Evolutionary conservation across 2,329 filamentous ascomycete genomes (phyloP), one percentile per base, ranked within the genome.

Genomic region (Arthrobotrys iridis): DNA sequence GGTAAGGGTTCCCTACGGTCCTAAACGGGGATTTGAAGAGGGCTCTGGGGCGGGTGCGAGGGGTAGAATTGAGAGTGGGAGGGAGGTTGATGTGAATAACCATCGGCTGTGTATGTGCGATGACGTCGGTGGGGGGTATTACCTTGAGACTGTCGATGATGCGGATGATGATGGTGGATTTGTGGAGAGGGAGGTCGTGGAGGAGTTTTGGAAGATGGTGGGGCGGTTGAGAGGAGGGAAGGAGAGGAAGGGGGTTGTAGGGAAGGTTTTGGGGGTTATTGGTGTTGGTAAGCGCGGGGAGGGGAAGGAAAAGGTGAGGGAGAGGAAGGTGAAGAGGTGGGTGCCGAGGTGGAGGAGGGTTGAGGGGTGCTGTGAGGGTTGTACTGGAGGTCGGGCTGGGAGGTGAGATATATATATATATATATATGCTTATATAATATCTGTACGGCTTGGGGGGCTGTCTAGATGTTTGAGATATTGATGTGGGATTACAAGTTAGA

Each of bases 21-120:
- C 26, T 2, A 22, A 30, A 46, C 41, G 18, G 8, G 18, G 41
- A n/a, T n/a, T n/a, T n/a, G n/a, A n/a, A n/a, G n/a, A n/a, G n/a
- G n/a, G n/a, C n/a, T n/a, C n/a, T n/a, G n/a, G n/a, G n/a, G n/a
- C n/a, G n/a, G n/a, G n/a, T n/a, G n/a, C n/a, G n/a, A n/a, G n/a
- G n/a, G n/a, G 33, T 26, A 18, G 35, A 59, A 20, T 18, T 13
- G 43, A 46, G 18, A 15, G 11, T 5, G 1, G n/a, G 13, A 4
- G 22, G 2, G n/a, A 22, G 22, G 22, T 35, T 8, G 15, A 52
- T 18, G 20, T 24, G 1, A 68, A 68, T 43, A 45, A 64, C 4
- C 7, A 63, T 11, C 28, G 33, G 3, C 4, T 64, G 4, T 72
- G 67, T 24, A 72, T 72, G 59, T 72, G 67, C 26, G 55, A 63